Evolutionary conservation across 805 yeast species (phyloP).

Genomic region (Schwanniomyces polymorphus): DNA sequence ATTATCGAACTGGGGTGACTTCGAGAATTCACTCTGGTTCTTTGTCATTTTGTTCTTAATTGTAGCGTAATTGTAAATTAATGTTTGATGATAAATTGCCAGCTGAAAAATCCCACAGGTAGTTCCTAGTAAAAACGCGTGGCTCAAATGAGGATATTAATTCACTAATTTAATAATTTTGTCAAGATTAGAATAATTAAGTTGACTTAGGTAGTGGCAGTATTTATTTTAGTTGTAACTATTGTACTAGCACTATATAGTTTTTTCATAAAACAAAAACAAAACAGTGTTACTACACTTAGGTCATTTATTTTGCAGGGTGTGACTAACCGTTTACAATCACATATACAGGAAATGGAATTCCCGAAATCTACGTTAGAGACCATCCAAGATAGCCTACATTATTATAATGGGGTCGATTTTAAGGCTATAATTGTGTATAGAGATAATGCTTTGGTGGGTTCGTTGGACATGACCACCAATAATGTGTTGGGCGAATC

Average conservation of each 20-base stretch:
- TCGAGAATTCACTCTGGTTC: not conserved
- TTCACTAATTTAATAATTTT: not conserved
- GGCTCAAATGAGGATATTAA: not conserved
- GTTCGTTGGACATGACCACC: constrained; percentile 3
- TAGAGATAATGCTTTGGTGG: constrained; percentile 1
- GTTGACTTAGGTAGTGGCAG: not conserved
- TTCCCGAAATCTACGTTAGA: constrained; percentile 5
- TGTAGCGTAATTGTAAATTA: not conserved
- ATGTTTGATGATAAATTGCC: not conserved
- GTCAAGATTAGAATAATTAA: not conserved
- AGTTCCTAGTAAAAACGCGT: not conserved
- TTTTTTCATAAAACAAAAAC: not conserved
- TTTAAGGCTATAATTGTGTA: constrained; percentile 1
- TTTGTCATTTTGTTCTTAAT: not conserved
- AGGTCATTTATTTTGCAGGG: constrained; percentile 1
- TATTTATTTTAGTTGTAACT: not conserved
- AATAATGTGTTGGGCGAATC: not conserved
- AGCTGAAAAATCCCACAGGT: not conserved
- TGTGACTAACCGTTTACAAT: not conserved
- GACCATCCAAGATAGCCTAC: constrained; percentile 3
- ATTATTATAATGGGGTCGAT: constrained; percentile 1
- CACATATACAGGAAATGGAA: constrained; percentile 2
- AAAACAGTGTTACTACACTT: not conserved
- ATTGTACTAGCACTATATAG: not conserved
- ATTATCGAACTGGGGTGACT: not conserved